Evolutionary conservation across 768 basidiomycete species (phyloP).

Genomic region (Clitopilus passeckerianus): DNA sequence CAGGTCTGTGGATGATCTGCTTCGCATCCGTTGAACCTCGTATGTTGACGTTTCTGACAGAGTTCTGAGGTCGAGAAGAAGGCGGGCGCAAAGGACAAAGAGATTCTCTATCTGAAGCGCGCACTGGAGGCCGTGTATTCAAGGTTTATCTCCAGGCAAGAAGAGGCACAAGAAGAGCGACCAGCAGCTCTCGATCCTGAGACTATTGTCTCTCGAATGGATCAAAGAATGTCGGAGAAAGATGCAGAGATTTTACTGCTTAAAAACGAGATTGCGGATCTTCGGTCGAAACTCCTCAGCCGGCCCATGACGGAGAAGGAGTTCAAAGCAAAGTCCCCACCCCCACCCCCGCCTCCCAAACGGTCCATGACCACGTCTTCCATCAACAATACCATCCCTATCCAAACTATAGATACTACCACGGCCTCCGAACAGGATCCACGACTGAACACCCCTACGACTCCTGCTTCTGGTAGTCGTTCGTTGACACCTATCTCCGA

Average conservation of each 20-base stretch:
- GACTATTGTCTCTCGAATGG: slow-evolving; percentile 61
- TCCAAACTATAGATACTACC: background rate
- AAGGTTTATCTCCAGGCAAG: slow-evolving; percentile 53
- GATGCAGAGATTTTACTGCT: slow-evolving; percentile 61
- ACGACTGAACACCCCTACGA: background rate
- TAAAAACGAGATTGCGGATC: slow-evolving; percentile 39
- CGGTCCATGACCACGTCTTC: slow-evolving; percentile 25
- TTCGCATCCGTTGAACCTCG: background rate
- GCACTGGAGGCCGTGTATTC: slow-evolving; percentile 87
- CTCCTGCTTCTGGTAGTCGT: background rate
- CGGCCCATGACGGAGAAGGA: slow-evolving; percentile 63
- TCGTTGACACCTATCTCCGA: background rate
- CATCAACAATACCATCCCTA: background rate
- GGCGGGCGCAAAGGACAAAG: slow-evolving; percentile 59
- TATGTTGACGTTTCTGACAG: slow-evolving; percentile 26
- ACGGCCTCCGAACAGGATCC: background rate
- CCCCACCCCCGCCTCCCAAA: slow-evolving; percentile 52
- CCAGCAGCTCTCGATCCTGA: slow-evolving; percentile 59
- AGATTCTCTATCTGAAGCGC: slow-evolving; percentile 71
- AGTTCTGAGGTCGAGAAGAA: slow-evolving; percentile 44
- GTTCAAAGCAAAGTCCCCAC: slow-evolving; percentile 62
- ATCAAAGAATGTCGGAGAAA: slow-evolving; percentile 64
- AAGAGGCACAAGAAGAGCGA: slow-evolving; percentile 41
- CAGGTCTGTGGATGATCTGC: slow-evolving; percentile 40
- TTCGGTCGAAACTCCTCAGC: slow-evolving; percentile 45